Conservation (phyloP, 192 early-diverging fungal species). For the Phlyctochytrium planicorne region DNA sequence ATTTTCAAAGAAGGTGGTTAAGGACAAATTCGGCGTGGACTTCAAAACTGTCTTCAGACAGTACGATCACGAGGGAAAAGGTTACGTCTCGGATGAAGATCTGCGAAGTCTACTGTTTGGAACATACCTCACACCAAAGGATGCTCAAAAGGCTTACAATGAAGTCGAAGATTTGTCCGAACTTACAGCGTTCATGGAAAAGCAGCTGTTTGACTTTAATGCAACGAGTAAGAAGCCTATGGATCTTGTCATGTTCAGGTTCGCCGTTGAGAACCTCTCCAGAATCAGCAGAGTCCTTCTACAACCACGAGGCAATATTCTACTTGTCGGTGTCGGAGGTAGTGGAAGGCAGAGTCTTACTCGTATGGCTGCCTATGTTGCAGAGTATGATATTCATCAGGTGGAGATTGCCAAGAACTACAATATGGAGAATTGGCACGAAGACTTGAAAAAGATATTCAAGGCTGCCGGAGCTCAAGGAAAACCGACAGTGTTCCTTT, state of each 20-base stretch:
- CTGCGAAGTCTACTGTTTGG: slow-evolving; percentile 58
- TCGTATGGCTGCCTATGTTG: slow-evolving; percentile 58
- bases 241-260: slow-evolving; percentile 61
- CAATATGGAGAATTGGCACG: slow-evolving; percentile 55
- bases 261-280: slow-evolving; percentile 61
- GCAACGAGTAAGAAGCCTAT: slow-evolving; percentile 61
- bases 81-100: slow-evolving; percentile 47
- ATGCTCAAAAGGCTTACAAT: slow-evolving; percentile 46
- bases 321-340: slow-evolving; percentile 61
- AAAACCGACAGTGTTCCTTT: slow-evolving; percentile 56
- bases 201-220: slow-evolving; percentile 53
- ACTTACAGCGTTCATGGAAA: slow-evolving; percentile 54
- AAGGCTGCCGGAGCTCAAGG: slow-evolving; percentile 50
- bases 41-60: slow-evolving; percentile 45
- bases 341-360: slow-evolving; percentile 59
- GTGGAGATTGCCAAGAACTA: slow-evolving; percentile 62
- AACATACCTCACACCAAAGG: slow-evolving; percentile 52
- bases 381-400: slow-evolving; percentile 59
- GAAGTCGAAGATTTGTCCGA: slow-evolving; percentile 52
- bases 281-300: slow-evolving; percentile 54
- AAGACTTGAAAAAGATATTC: slow-evolving; percentile 60
- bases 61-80: slow-evolving; percentile 52
- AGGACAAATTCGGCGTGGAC: slow-evolving; percentile 44
- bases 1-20: slow-evolving; percentile 37
- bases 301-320: slow-evolving; percentile 59